phyloP scores from a whole-genome alignment of 2,329 filamentous ascomycete genomes.

The Hysterium pulicare region DNA sequence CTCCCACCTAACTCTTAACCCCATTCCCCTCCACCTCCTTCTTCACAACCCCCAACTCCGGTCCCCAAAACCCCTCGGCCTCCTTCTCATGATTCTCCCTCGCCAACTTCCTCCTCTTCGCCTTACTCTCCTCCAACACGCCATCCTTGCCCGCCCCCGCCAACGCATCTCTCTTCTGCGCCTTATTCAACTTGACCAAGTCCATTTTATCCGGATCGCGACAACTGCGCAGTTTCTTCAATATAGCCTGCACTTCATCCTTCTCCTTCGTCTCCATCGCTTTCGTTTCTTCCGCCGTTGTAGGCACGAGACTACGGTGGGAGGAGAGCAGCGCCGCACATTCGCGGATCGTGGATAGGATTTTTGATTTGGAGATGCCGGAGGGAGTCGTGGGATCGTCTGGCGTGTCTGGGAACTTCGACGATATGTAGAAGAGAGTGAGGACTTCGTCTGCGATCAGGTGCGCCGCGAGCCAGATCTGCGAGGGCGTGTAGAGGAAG shows the following conservation, averaged over 20 bases:
- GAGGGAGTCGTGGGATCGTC: slow-evolving; percentile 13
- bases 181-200: slow-evolving; percentile 65
- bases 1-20: no score
- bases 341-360: slow-evolving; percentile 35
- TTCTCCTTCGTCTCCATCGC: slow-evolving; percentile 44
- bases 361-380: slow-evolving; percentile 24
- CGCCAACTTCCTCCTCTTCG: slow-evolving; percentile 44
- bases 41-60: slow-evolving; percentile 21
- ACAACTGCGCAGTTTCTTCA: slow-evolving; percentile 69
- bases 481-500: slow-evolving; percentile 90
- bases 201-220: slow-evolving; percentile 72
- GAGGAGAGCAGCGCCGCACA: slow-evolving; percentile 41
- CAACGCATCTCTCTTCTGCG: slow-evolving; percentile 51
- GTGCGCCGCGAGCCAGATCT: slow-evolving; percentile 85
- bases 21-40: no score
- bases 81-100: slow-evolving; percentile 44
- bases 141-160: slow-evolving; percentile 34
- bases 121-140: slow-evolving; percentile 40
- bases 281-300: slow-evolving; percentile 24
- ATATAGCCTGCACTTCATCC: slow-evolving; percentile 49
- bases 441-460: slow-evolving; percentile 69
- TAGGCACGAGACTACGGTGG: slow-evolving; percentile 20
- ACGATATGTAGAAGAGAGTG: slow-evolving; percentile 44
- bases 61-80: slow-evolving; percentile 47
- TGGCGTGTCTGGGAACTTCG: slow-evolving; percentile 36